phyloP scores from a whole-genome alignment of 192 early-diverging fungal genomes.

The Podochytrium sp. region DNA sequence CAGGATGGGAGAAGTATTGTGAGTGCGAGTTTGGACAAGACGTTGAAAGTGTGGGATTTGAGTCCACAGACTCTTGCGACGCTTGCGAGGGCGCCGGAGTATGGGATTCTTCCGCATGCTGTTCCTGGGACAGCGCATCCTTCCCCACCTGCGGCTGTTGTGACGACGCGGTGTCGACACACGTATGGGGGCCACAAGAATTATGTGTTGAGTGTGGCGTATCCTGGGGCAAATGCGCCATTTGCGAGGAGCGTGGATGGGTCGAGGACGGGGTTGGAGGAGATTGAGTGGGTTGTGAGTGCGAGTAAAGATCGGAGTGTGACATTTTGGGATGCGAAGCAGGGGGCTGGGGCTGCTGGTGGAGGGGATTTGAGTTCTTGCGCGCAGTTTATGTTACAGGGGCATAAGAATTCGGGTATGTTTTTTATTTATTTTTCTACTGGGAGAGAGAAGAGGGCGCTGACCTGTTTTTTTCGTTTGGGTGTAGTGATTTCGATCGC shows the following conservation, averaged over 20 bases:
- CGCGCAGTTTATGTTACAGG: slow-evolving; percentile 70
- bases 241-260: slow-evolving; percentile 30
- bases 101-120: slow-evolving; percentile 23
- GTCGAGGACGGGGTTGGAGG: slow-evolving; percentile 24
- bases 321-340: slow-evolving; percentile 89
- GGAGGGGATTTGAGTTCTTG: slow-evolving; percentile 27
- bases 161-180: slow-evolving; percentile 51
- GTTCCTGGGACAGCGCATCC: slow-evolving; percentile 13
- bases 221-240: slow-evolving; percentile 35
- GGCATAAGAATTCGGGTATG: slow-evolving; percentile 95
- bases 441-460: background rate
- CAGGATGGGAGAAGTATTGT: slow-evolving; percentile 91
- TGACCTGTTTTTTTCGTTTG: background rate
- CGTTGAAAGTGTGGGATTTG: slow-evolving; percentile 91
- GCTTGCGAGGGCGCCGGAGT: slow-evolving; percentile 29
- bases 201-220: slow-evolving; percentile 94
- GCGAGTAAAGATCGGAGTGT: slow-evolving; percentile 92
- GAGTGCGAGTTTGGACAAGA: slow-evolving; percentile 90
- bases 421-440: background rate
- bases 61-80: slow-evolving; percentile 37
- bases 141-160: slow-evolving; percentile 18
- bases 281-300: slow-evolving; percentile 84
- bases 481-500: slow-evolving; percentile 87
- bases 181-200: slow-evolving; percentile 80
- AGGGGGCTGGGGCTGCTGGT: slow-evolving; percentile 50